Evolutionary conservation across 1,284 basidiomycete genomes (phyloP), one percentile per base, ranked within the genome.

Genomic region (Austropuccinia psidii): DNA sequence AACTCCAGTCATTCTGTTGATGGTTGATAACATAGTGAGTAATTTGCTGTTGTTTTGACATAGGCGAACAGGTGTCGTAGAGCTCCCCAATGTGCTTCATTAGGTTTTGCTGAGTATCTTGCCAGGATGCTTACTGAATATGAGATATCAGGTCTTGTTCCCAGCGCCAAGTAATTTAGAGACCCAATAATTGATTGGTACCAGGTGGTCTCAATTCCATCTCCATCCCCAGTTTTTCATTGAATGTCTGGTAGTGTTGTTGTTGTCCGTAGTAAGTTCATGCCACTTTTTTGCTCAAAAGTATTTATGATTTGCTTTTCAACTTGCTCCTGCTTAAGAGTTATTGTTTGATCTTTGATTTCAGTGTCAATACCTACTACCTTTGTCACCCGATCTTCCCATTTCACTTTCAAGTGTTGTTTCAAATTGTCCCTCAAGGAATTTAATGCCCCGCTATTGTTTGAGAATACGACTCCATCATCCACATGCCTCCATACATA

Each of bases 101-200:
- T n/a, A 29, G 61, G 61, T 4, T 11, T 5, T 4, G 55, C 43
- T 0, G 67, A 60, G 27, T 49, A 70, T 0, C 67, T 41, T 2
- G 67, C 67, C 0, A 70, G 13, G 17, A 70, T 58, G n/a, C 60
- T 60, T 7, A 49, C 55, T 9, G 66, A 35, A 35, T 57, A 69
- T 17, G n/a, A 24, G 0, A 69, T 35, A 19, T 68, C 67, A 2
- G 66, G 66, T 21, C 50, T 15, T 1, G 65, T 67, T 1, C 21
- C 65, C 9, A 41, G 19, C 0, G 49, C 33, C 2, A 70, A 6
- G n/a, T 60, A 70, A 17, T 55, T 60, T 0, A 70, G 43, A 13
- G 5, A 29, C 0, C 67, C 67, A 37, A 70, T 33, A 1, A 70
- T 13, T 3, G 67, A 60, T 0, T 58, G 9, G n/a, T 58, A 70